Base-by-base conservation (phyloP, 2,329 filamentous ascomycete genomes). In the Fusarium coffeatum region DNA sequence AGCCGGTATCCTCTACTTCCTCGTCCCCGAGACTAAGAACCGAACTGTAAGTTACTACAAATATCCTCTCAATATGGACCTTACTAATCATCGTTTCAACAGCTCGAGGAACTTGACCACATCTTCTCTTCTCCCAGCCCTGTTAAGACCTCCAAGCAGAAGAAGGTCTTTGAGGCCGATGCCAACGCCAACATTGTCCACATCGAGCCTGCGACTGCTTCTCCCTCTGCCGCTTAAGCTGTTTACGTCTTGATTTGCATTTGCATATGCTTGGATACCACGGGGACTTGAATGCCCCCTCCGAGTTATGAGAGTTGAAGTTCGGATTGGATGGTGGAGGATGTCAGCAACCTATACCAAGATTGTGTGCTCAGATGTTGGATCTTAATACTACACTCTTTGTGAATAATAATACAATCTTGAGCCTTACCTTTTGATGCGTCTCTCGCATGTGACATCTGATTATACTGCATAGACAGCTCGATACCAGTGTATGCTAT, bases 21-120 rank as follows among this genome's bases (percentile, higher is more conserved):
- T 86, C 13, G 82, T 85, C n/a, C 83, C 84, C 0, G 84, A 86
- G 74, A 86, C 84, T 9, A 83, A 83, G 71, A 81, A 82, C 48
- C 80, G 84, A 55, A 86, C 83, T 41, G 72, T 72, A 60, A 64
- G 72, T 55, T n/a, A 5, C 34, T 4, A 8, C 3, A 8, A n/a
- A 16, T 23, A 0, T 7, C 2, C 12, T 15, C 15, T 3, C 13
- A 8, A 3, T 8, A 11, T 1, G 5, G 11, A 16, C 13, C 6
- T 23, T 8, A 18, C n/a, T 50, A 12, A 55, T 20, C 13, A 16
- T 15, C 2, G 6, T 3, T 27, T 13, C 13, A 22, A 23, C n/a
- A 74, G 72, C 73, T 75, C 1, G 73, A 75, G 42, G 73, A 75
- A 20, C 55, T 75, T 1, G 73, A 75, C 28, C 50, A 64, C 8